Conservation (phyloP, 345 rosid genomes). For the Draba incana region DNA sequence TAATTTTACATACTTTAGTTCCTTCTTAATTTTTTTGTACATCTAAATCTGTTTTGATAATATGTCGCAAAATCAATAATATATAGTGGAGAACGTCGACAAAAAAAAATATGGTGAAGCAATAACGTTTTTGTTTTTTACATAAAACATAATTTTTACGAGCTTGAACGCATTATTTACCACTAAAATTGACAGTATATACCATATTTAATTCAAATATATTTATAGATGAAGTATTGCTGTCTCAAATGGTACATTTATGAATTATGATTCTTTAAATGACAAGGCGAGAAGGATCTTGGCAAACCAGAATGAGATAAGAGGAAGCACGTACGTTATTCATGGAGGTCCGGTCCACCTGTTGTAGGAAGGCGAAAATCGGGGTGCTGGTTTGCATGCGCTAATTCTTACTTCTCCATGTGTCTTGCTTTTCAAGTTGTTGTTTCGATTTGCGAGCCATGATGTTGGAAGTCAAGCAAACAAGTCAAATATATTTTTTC, state of each 20-base stretch:
- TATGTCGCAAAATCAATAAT: no score
- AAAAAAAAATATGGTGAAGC: no score
- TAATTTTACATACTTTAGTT: neutral
- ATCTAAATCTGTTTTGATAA: no score
- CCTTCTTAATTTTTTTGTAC: no score
- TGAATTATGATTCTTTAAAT: slow-evolving; percentile 3
- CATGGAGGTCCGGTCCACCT: slow-evolving; percentile 14
- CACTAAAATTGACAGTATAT: no score
- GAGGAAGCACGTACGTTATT: neutral
- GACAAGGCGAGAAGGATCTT: slow-evolving; percentile 3
- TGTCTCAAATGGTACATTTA: neutral
- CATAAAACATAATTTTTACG: no score
- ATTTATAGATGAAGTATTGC: no score
- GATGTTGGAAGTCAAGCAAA: slow-evolving; percentile 8
- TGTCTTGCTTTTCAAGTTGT: slow-evolving; percentile 25
- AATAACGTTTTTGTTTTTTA: no score
- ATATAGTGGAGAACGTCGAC: no score
- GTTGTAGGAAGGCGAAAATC: slow-evolving; percentile 1
- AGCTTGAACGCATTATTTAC: no score
- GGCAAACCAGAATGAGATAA: neutral
- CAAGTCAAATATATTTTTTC: no score
- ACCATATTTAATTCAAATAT: no score
- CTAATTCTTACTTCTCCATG: neutral
- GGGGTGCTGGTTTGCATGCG: slow-evolving; percentile 13
- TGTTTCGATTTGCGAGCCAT: slow-evolving; percentile 6